Conservation (phyloP, 495 filamentous ascomycete species). For the Penicillium lividum region DNA sequence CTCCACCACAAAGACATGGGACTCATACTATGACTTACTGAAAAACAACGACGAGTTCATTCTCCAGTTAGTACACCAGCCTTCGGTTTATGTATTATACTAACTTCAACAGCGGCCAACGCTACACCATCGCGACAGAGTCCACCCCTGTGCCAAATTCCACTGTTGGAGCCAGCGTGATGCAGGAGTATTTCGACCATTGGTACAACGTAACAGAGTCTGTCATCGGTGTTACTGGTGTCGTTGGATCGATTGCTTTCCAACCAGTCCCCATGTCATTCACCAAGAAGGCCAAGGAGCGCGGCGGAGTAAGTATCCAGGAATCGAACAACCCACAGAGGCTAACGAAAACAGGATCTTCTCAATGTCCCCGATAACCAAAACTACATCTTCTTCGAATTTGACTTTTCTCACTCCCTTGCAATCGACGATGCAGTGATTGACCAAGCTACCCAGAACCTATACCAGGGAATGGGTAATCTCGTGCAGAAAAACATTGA, state of each 20-base stretch:
- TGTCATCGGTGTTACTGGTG: conserved; percentile 43
- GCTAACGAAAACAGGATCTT: conserved; percentile 43
- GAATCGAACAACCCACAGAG: background rate
- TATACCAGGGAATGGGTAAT: conserved; percentile 35
- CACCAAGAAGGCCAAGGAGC: conserved; percentile 46
- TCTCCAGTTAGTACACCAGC: conserved; percentile 24
- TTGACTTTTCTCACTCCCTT: conserved; percentile 54
- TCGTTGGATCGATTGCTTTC: conserved; percentile 56
- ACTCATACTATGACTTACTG: conserved; percentile 52
- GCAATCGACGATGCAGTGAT: conserved; percentile 46
- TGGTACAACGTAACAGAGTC: conserved; percentile 49
- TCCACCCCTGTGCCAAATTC: conserved; percentile 54
- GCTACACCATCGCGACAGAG: conserved; percentile 59
- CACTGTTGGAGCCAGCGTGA: conserved; percentile 38
- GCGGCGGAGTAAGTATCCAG: conserved; percentile 40
- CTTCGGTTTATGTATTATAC: background rate
- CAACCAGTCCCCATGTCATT: conserved; percentile 57
- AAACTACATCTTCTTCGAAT: conserved; percentile 58
- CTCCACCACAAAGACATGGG: conserved; percentile 51
- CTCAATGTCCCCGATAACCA: conserved; percentile 50
- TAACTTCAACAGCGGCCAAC: conserved; percentile 39
- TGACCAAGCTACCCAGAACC: conserved; percentile 49
- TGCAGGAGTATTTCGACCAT: conserved; percentile 52
- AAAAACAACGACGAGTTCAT: conserved; percentile 42
- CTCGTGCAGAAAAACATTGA: conserved; percentile 40